Evolutionary conservation across 768 basidiomycete genomes (phyloP).

Genomic region (Kwoniella sp.): DNA sequence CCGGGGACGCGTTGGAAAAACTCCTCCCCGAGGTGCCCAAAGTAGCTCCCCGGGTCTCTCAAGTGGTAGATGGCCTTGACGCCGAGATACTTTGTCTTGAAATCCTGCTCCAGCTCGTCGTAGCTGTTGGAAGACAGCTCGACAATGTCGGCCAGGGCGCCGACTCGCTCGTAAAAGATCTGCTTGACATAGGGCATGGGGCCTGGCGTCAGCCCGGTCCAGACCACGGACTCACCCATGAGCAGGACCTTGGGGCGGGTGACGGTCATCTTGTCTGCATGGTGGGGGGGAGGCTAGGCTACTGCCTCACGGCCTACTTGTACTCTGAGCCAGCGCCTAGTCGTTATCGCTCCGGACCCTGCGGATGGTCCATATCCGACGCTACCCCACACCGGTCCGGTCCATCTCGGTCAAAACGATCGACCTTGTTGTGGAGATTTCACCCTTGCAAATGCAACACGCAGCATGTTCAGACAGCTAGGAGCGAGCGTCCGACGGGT

Average conservation of each 20-base stretch:
- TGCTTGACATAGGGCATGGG: slow-evolving; percentile 11
- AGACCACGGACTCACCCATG: neutral
- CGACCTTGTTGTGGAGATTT: no score
- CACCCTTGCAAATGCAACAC: no score
- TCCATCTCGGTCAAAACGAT: no score
- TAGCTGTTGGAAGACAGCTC: neutral
- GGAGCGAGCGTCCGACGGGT: no score
- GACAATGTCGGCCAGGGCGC: slow-evolving; percentile 16
- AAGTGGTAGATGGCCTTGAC: slow-evolving; percentile 12
- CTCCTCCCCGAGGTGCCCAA: slow-evolving; percentile 5
- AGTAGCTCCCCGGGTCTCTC: slow-evolving; percentile 5
- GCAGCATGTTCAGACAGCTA: no score
- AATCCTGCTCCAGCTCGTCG: slow-evolving; percentile 8
- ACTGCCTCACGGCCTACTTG: no score
- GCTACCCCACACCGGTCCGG: no score
- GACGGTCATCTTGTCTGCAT: neutral
- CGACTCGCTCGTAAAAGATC: slow-evolving; percentile 8
- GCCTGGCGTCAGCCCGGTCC: neutral
- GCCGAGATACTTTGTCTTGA: slow-evolving; percentile 9
- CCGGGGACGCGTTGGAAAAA: slow-evolving; percentile 9
- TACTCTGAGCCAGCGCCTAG: no score
- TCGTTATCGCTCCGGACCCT: no score
- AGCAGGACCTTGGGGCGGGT: neutral
- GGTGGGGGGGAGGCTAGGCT: no score
- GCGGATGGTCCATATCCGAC: no score